Evolutionary conservation across 2,329 filamentous ascomycete genomes (phyloP), one percentile per base, ranked within the genome.

Genomic region (Mycocentrospora acerina): DNA sequence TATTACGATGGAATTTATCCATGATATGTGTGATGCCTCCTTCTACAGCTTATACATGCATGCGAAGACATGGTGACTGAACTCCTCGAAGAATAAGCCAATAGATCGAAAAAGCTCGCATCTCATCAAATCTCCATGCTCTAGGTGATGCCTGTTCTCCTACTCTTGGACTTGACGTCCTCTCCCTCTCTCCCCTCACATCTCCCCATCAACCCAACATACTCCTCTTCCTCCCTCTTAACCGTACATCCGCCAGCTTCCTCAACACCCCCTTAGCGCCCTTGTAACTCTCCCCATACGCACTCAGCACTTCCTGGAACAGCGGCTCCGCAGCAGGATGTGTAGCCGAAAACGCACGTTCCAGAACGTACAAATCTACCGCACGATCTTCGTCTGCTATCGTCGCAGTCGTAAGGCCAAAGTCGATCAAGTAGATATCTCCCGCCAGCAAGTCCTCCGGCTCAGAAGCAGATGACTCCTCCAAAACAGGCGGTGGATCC

Each of bases 281-380:
- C 71, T 88, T 90, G 61, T 86, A 91, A 24, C 79, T 81, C 50
- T 79, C 76, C 35, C 72, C 78, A 71, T 98, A 98, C 3, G 81
- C 85, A 39, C 78, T 74, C 14, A 97, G 71, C 14, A 96, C 76
- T 56, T 86, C 80, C 22, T 75, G 71, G 53, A 94, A 95, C 48
- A 94, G 72, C 14, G 74, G 75, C 63, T 95, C 88, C 1, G 90
- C 88, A 34, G 83, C 80, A 1, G 93, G 91, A 73, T 98, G 93
- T 24, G 93, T 97, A 60, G 90, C 95, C 15, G 85, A 87, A 74
- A 97, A 97, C 1, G 93, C 93, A 36, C 93, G 77, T 69, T 98
- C 93, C 31, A 98, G 74, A 9, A 98, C 93, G 67, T 98, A 98
- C 37, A 98, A 69, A 72, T 98, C 93, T 26, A 98, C 93, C 0